Evolutionary conservation across 1,139 yeast genomes (phyloP), one percentile per base, ranked within the genome.

Genomic region (Hemisphaericaspora xylanilytica): DNA sequence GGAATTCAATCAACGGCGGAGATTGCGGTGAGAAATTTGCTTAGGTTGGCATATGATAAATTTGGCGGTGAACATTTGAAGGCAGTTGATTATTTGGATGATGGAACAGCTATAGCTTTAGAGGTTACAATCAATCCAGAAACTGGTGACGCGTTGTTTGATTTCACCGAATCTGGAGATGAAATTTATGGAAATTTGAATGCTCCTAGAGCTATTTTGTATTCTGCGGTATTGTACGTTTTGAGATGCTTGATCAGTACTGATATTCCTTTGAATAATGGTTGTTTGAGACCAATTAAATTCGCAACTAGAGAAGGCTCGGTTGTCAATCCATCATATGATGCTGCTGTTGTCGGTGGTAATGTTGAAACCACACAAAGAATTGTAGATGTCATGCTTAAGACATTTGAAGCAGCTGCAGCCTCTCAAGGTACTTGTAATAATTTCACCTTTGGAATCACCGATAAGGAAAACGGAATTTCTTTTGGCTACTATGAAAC

Each of bases 341-440:
- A 83, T 35, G 92, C 92, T 13, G 96, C 95, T 1, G 89, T 85
- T 3, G 94, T 85, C 8, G 96, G 95, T 22, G 95, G 95, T 6
- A 87, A 86, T 56, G 94, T 85, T n/a, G 84, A 84, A 58, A 86
- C 95, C 0, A 80, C 92, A 2, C 95, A 87, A 59, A 70, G 95
- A 45, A 80, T 87, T 31, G 85, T 88, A 2, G 95, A 86, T 59
- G 89, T 83, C 3, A 74, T 86, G 43, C 67, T 87, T 51, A 79
- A 78, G 50, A 88, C 95, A 0, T 85, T 86, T 55, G 72, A 75
- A 45, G 85, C 86, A 5, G 84, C 85, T 55, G 95, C 77, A 11
- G 75, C 73, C 6, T 70, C 76, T 3, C 77, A 71, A 48, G 75
- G 75, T 6, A 70, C 77, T 29, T 70, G 76, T 47, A 73, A 73